Conservation (phyloP, 2,329 filamentous ascomycete genomes). For the Penicillium concentricum region DNA sequence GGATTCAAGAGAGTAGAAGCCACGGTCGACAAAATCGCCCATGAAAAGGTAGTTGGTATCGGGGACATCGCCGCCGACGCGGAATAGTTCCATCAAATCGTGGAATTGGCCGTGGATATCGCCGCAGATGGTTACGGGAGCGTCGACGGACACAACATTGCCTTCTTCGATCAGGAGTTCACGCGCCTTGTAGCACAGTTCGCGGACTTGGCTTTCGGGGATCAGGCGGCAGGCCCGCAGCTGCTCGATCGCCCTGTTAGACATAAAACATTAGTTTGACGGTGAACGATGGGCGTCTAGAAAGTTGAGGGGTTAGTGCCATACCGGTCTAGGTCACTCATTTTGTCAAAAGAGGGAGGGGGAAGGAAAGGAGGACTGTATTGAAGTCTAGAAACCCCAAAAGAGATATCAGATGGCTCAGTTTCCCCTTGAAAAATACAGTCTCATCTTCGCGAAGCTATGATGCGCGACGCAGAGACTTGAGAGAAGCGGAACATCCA, state of each 20-base stretch:
- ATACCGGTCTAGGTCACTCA: conserved; percentile 94
- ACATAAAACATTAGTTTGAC: conserved; percentile 14
- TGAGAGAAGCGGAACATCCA: conserved; percentile 21
- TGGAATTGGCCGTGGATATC: conserved; percentile 98
- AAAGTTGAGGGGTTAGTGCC: conserved; percentile 21
- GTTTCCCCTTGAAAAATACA: conserved; percentile 13
- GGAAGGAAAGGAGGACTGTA: conserved; percentile 10
- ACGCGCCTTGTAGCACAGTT: conserved; percentile 94
- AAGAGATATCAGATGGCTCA: conserved; percentile 13
- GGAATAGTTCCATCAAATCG: conserved; percentile 93
- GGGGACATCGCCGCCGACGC: conserved; percentile 87
- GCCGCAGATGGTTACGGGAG: conserved; percentile 94
- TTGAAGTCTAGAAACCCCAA: conserved; percentile 10
- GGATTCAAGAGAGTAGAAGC: conserved; percentile 96
- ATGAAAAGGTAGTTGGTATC: conserved; percentile 98
- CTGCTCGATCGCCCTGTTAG: conserved; percentile 81
- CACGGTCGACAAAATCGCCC: conserved; percentile 97
- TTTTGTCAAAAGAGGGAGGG: conserved; percentile 42
- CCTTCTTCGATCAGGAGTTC: conserved; percentile 96
- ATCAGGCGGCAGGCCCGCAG: conserved; percentile 94
- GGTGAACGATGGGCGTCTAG: neutral
- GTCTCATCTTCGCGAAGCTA: conserved; percentile 21
- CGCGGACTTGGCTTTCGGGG: conserved; percentile 89
- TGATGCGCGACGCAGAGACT: conserved; percentile 12
- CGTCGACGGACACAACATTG: conserved; percentile 92